These are phyloP conservation scores for Circinella umbellata DNA, from an alignment of 371 early-diverging fungal species.

Conservation along the genomic window DNA sequence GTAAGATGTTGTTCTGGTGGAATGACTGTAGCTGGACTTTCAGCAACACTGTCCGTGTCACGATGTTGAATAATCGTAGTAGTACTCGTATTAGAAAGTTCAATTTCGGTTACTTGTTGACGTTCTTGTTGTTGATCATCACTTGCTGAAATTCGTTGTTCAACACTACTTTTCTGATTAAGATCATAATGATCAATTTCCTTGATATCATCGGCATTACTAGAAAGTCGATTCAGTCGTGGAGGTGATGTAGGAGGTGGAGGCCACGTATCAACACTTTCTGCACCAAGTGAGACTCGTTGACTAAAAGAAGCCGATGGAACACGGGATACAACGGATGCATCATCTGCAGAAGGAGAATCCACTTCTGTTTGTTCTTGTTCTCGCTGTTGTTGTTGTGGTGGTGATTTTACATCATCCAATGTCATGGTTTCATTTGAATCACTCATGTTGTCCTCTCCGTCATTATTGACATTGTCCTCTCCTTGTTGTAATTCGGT, in stretches of 20 bases:
- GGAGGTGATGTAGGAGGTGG: conserved; percentile 13
- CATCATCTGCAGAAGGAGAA: conserved; percentile 3
- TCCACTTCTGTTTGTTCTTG: background rate
- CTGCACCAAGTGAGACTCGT: conserved; percentile 18
- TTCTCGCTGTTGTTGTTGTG: background rate
- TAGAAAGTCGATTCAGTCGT: background rate
- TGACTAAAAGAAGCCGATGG: conserved; percentile 26
- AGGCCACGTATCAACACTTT: conserved; percentile 30
- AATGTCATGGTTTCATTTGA: background rate
- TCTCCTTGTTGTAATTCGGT: background rate
- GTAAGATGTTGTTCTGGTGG: background rate
- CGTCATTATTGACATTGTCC: background rate
- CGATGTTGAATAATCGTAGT: background rate
- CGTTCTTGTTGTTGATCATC: background rate
- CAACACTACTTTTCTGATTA: background rate
- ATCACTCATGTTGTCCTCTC: background rate
- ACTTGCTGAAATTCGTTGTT: background rate
- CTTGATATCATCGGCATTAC: background rate
- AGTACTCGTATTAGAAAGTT: background rate
- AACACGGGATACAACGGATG: conserved; percentile 16
- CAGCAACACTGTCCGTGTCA: no score
- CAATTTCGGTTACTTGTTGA: background rate
- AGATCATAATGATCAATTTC: conserved; percentile 4
- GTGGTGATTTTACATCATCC: background rate
- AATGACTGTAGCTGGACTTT: background rate